Percentiles rank a stretch among this genome's conserved stretches.
Conservation (phyloP, 1,139 yeast genomes). For the Pichia sp. region DNA sequence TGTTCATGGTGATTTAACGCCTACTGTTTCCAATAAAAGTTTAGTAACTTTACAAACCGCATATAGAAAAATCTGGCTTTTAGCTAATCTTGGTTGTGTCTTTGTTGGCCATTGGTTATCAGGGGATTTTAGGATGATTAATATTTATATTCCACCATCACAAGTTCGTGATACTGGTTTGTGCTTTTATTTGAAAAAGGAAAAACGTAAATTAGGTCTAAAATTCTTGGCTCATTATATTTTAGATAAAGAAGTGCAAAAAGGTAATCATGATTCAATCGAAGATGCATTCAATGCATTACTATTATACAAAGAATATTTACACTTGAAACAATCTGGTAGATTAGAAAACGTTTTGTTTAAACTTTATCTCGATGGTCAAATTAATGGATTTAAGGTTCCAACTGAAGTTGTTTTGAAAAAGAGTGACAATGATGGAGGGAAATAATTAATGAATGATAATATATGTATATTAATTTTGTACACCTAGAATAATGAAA, state of each 20-base stretch:
- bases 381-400: slow-evolving; percentile 50
- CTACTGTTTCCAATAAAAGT: slow-evolving; percentile 54
- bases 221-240: slow-evolving; percentile 82
- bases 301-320: slow-evolving; percentile 63
- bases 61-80: slow-evolving; percentile 81
- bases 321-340: slow-evolving; percentile 52
- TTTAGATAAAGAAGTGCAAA: slow-evolving; percentile 71
- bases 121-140: slow-evolving; percentile 89
- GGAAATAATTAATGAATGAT: background rate
- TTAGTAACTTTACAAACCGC: slow-evolving; percentile 80
- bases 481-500: background rate
- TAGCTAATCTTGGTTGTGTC: slow-evolving; percentile 80
- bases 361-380: slow-evolving; percentile 72
- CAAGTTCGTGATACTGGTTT: slow-evolving; percentile 91
- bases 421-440: background rate
- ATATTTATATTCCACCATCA: slow-evolving; percentile 72
- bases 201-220: slow-evolving; percentile 73
- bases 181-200: slow-evolving; percentile 63
- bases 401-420: slow-evolving; percentile 32
- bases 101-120: slow-evolving; percentile 93
- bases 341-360: slow-evolving; percentile 56
- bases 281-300: slow-evolving; percentile 93
- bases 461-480: slow-evolving; percentile 4
- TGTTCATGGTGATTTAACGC: slow-evolving; percentile 84
- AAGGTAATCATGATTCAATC: slow-evolving; percentile 92